Evolutionary conservation across 2,329 filamentous ascomycete genomes (phyloP).

Genomic region (Ramularia collo-cygni): DNA sequence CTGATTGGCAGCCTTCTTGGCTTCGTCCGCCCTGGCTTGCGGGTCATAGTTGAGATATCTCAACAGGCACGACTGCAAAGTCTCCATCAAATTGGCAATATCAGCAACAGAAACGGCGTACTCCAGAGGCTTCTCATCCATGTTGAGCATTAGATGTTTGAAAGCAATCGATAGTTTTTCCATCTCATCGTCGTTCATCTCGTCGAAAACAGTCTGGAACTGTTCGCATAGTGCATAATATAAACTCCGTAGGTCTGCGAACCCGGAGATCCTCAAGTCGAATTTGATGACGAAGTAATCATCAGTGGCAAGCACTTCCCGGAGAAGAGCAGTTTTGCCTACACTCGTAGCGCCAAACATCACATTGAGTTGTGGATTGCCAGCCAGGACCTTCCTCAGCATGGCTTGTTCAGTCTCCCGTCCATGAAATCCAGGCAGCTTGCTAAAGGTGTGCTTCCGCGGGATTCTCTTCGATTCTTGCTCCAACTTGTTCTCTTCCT

Average conservation of each 20-base stretch:
- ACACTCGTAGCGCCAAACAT: constrained; percentile 16
- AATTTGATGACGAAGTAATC: constrained; percentile 18
- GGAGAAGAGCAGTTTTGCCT: constrained; percentile 15
- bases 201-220: constrained; percentile 12
- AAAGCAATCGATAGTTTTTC: constrained; percentile 11
- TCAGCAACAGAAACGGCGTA: constrained; percentile 14
- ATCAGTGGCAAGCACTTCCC: constrained; percentile 15
- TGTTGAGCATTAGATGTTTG: constrained; percentile 8
- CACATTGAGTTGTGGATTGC: constrained; percentile 14
- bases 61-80: constrained; percentile 15
- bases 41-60: constrained; percentile 16
- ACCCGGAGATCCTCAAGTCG: constrained; percentile 14
- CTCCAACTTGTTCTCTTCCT: constrained; percentile 12
- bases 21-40: constrained; percentile 1
- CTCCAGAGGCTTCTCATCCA: constrained; percentile 12
- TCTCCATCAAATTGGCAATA: constrained; percentile 16
- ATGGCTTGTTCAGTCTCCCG: constrained; percentile 11
- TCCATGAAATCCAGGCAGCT: constrained; percentile 15
- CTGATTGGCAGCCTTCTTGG: neutral
- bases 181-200: constrained; percentile 17
- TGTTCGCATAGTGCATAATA: constrained; percentile 15
- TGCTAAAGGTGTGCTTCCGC: constrained; percentile 13
- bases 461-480: constrained; percentile 15
- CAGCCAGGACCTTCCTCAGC: constrained; percentile 10
- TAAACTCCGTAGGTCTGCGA: constrained; percentile 14